These are phyloP conservation scores for Capniomyces stellatus DNA, from an alignment of 371 early-diverging fungal species.

Conservation along the genomic window DNA sequence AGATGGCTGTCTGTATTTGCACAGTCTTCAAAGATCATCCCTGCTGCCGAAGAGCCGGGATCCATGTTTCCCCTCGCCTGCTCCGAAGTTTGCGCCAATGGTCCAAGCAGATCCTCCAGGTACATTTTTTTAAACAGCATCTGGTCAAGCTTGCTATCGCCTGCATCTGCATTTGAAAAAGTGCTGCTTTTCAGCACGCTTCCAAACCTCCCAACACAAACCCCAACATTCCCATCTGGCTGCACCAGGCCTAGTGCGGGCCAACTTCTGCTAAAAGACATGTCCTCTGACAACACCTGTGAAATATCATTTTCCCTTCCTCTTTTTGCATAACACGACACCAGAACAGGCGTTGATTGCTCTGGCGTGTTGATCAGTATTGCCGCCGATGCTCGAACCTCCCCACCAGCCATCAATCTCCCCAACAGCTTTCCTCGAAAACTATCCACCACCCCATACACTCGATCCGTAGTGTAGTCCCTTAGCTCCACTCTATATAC, in stretches of 20 bases:
- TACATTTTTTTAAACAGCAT: not conserved
- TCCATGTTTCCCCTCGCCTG: not conserved
- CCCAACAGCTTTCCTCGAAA: not conserved
- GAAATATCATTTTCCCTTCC: not conserved
- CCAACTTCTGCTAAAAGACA: not conserved
- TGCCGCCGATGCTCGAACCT: not conserved
- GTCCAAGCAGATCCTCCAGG: conserved; percentile 1
- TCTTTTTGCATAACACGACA: not conserved
- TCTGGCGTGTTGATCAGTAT: not conserved
- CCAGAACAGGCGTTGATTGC: not conserved
- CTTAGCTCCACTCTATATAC: not conserved
- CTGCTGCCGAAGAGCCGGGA: not conserved
- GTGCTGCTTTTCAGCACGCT: not conserved
- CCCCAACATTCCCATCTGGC: not conserved
- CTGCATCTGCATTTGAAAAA: not conserved
- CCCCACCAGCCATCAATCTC: not conserved
- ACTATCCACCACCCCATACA: not conserved
- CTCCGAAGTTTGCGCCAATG: not conserved
- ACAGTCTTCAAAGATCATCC: not conserved
- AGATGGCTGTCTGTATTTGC: not conserved
- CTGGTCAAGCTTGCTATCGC: not conserved
- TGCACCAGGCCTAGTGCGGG: not conserved
- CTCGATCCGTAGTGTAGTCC: not conserved
- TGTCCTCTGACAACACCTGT: not conserved
- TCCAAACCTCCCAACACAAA: not conserved